phyloP scores from a whole-genome alignment of 345 rosid species.

The Eucalyptus marginata region DNA sequence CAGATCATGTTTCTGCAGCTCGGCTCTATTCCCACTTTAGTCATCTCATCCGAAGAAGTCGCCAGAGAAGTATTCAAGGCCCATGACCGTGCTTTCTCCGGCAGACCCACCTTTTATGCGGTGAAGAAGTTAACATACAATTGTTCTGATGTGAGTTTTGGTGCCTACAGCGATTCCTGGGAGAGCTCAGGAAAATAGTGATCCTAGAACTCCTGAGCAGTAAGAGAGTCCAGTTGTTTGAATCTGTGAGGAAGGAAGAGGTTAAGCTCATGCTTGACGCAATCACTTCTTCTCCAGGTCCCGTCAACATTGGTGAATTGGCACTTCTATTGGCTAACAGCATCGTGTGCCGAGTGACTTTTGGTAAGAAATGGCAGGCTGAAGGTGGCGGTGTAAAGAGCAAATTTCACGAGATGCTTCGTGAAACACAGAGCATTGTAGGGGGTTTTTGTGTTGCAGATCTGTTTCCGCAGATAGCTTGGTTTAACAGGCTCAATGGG shows the following conservation, averaged over 20 bases:
- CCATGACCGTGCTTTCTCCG: constrained; percentile 24
- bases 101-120: constrained; percentile 8
- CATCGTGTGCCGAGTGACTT: constrained; percentile 16
- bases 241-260: constrained; percentile 16
- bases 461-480: constrained; percentile 24
- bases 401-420: constrained; percentile 3
- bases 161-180: constrained; percentile 30
- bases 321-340: neutral
- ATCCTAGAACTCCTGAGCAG: constrained; percentile 15
- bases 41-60: constrained; percentile 22
- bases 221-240: constrained; percentile 27
- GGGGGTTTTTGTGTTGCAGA: constrained; percentile 19
- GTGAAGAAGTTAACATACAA: constrained; percentile 6
- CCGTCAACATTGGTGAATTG: constrained; percentile 11
- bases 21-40: constrained; percentile 24
- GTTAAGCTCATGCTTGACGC: constrained; percentile 1
- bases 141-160: constrained; percentile 7
- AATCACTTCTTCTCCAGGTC: neutral
- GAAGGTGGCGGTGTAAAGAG: neutral
- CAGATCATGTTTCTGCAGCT: constrained; percentile 31
- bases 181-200: constrained; percentile 18
- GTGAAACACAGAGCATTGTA: constrained; percentile 1
- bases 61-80: constrained; percentile 17
- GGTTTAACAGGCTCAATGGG: constrained; percentile 30
- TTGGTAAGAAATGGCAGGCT: constrained; percentile 15